phyloP scores from a whole-genome alignment of 2,329 filamentous ascomycete species.

The Stachybotrys elegans region DNA sequence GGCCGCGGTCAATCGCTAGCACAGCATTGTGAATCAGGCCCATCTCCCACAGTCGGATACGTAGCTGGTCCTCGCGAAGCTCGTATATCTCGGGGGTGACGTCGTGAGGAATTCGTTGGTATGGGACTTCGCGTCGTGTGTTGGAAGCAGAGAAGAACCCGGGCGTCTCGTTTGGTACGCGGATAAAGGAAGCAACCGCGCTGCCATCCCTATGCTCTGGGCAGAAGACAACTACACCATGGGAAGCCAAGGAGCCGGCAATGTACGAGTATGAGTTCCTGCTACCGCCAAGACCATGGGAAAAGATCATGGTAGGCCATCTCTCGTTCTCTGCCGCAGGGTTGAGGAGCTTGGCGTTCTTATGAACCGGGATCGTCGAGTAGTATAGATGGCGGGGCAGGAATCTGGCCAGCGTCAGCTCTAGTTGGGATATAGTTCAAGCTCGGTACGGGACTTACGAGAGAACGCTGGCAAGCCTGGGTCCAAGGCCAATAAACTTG shows the following conservation, averaged over 20 bases:
- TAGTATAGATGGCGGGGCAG: constrained; percentile 69
- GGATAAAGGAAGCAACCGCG: constrained; percentile 67
- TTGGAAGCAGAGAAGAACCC: constrained; percentile 15
- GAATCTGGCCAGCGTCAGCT: constrained; percentile 39
- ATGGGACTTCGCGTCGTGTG: constrained; percentile 35
- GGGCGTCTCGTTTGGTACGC: constrained; percentile 48
- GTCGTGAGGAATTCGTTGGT: constrained; percentile 54
- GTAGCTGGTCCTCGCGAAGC: constrained; percentile 64
- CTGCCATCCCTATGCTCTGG: constrained; percentile 82
- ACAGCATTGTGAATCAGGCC: constrained; percentile 66
- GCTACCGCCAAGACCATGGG: constrained; percentile 76
- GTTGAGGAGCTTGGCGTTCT: constrained; percentile 61
- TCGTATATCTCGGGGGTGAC: constrained; percentile 61
- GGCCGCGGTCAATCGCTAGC: constrained; percentile 57
- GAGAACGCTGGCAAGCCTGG: constrained; percentile 51
- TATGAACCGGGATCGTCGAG: constrained; percentile 65
- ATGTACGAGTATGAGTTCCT: constrained; percentile 84
- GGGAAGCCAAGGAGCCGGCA: constrained; percentile 70
- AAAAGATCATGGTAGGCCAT: constrained; percentile 83
- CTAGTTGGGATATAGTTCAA: not conserved
- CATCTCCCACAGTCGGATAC: constrained; percentile 74
- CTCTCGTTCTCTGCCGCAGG: constrained; percentile 41
- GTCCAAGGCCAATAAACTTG: constrained; percentile 65
- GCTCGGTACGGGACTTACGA: constrained; percentile 40
- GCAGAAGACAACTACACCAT: constrained; percentile 75